Percentiles rank a stretch among this genome's conserved stretches.
phyloP scores from a whole-genome alignment of 2,329 filamentous ascomycete genomes.

The Fonsecaea multimorphosa region DNA sequence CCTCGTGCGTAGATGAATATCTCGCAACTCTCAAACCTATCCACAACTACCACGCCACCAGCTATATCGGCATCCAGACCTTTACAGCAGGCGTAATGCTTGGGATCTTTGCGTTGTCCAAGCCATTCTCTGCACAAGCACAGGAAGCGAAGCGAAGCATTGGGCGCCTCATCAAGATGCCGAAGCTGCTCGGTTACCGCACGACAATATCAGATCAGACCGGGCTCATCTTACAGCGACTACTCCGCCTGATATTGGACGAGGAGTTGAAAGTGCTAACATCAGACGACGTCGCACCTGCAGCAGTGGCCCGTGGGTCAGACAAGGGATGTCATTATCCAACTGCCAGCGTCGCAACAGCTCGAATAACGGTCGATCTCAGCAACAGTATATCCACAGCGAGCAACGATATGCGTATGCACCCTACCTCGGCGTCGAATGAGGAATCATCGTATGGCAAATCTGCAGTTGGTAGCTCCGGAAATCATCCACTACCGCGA shows the following conservation, averaged over 20 bases:
- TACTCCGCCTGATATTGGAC: constrained; percentile 23
- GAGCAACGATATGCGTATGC: neutral
- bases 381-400: neutral
- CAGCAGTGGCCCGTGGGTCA: neutral
- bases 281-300: constrained; percentile 2
- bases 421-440: neutral
- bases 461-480: neutral
- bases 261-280: constrained; percentile 25
- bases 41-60: constrained; percentile 51
- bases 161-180: constrained; percentile 19
- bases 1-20: constrained; percentile 42
- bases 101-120: constrained; percentile 51
- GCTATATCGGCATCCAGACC: constrained; percentile 53
- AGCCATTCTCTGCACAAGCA: constrained; percentile 47
- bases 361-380: neutral
- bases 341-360: neutral
- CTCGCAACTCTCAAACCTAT: constrained; percentile 46
- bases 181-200: constrained; percentile 9
- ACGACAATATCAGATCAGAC: constrained; percentile 23
- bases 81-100: constrained; percentile 55
- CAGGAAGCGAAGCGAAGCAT: constrained; percentile 53
- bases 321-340: neutral
- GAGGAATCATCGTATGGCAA: no score
- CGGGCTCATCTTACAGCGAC: constrained; percentile 16
- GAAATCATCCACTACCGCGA: neutral